Evolutionary conservation across 208 protist species (phyloP), one percentile per base, ranked within the genome.

Genomic region (Leishmania amazonensis): DNA sequence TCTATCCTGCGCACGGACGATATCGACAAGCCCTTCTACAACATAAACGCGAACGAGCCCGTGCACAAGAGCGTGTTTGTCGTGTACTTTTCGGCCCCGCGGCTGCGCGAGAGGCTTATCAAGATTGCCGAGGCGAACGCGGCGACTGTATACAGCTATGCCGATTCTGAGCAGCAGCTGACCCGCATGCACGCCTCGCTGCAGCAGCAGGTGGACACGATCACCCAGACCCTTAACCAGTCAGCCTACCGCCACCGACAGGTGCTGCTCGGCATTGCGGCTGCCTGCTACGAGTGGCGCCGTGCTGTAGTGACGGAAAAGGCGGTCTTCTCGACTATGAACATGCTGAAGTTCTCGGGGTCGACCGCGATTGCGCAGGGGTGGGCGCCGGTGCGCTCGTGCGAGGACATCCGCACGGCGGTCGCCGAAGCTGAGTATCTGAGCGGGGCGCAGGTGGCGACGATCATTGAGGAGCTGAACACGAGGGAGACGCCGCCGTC

Each of bases 101-200:
- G 94, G 38, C 79, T 99, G 11, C 86, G 95, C 71, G 87, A 92
- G 54, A 99, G 96, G 85, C 95, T 99, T 47, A 93, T 84, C 64
- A 99, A 99, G 89, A 99, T 99, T 70, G 99, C 98, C 78, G 99
- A 99, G 83, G 93, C 94, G 40, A 99, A 99, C 85, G 96, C 92
- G 28, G 98, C 97, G 8, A 97, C 91, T 40, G 83, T 99, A 42
- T 99, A 99, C 88, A 85, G 89, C 9, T 99, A 98, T 87, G 98
- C 98, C 17, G 96, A 99, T 58, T 93, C 83, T n/a, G 81, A 90
- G 21, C 84, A 90, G 77, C 93, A 98, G 83, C 85, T 98, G 71
- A 65, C 76, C 64, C 83, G 85, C 60, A 95, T 99, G 87, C 87
- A 89, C 21, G 82, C 78, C 19, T 89, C 90, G 19, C 87, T 96